phyloP scores from a whole-genome alignment of 148 eudicot genomes.

The Gaultheria prostrata region DNA sequence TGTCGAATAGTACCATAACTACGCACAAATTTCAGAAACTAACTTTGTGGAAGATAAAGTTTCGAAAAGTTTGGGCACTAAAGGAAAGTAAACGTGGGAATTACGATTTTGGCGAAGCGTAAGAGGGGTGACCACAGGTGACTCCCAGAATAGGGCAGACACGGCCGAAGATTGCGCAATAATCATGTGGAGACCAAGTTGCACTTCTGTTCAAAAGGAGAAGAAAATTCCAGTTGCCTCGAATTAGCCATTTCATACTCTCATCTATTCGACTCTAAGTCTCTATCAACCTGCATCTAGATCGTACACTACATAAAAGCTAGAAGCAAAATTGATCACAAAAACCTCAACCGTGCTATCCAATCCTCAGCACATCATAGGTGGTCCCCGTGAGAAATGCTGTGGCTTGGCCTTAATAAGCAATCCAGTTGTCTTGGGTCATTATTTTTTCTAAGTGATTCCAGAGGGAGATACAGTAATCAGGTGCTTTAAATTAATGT shows the following conservation, averaged over 20 bases:
- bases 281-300: not conserved
- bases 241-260: not conserved
- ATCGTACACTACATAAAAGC: not conserved
- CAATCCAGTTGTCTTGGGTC: slow-evolving; percentile 1
- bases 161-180: not conserved
- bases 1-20: not conserved
- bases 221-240: not conserved
- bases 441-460: not conserved
- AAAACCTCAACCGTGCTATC: not conserved
- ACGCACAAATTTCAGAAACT: not conserved
- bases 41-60: not conserved
- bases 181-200: slow-evolving; percentile 1
- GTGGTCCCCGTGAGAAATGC: not conserved
- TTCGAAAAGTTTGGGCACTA: not conserved
- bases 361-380: not conserved
- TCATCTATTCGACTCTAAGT: not conserved
- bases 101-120: not conserved
- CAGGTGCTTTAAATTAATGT: not conserved
- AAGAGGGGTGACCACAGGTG: not conserved
- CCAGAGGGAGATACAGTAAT: not conserved
- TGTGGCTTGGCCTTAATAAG: not conserved
- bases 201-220: not conserved
- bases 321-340: not conserved
- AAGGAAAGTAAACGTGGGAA: not conserved
- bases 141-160: not conserved